Percentiles rank a stretch among this genome's conserved stretches.
Evolutionary conservation across 768 basidiomycete species (phyloP).

Genomic region (Rhodosporidiobolus odoratus): DNA sequence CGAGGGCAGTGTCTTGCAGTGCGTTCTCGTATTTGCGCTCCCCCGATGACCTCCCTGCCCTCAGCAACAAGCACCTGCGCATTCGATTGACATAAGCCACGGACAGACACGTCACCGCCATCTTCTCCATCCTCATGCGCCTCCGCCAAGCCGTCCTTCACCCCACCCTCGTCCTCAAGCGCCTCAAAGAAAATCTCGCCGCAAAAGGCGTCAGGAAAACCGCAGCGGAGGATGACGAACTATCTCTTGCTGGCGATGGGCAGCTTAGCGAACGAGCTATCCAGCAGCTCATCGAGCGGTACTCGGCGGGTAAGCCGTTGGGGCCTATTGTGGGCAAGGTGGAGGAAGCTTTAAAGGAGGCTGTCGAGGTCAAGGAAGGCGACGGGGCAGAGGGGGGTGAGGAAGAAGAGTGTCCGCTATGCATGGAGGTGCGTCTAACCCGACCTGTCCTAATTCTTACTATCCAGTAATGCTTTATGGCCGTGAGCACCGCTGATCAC

Average conservation of each 20-base stretch:
- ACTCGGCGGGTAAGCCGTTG: constrained; percentile 4
- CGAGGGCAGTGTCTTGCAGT: constrained; percentile 54
- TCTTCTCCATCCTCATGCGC: constrained; percentile 86
- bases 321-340: not conserved
- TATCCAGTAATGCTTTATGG: too few relatives aligned
- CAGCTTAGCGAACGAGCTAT: constrained; percentile 34
- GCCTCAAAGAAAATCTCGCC: constrained; percentile 68
- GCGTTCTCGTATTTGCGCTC: constrained; percentile 48
- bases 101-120: constrained; percentile 46
- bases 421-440: constrained; percentile 56
- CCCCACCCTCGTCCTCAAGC: constrained; percentile 68
- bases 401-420: constrained; percentile 71
- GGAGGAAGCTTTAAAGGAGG: constrained; percentile 53
- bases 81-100: not conserved
- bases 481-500: too few relatives aligned
- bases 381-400: constrained; percentile 45
- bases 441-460: constrained; percentile 43
- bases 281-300: constrained; percentile 35
- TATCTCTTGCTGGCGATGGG: constrained; percentile 37
- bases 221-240: not conserved
- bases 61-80: not conserved
- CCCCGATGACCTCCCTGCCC: too few relatives aligned
- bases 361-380: constrained; percentile 38
- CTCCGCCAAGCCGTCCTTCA: constrained; percentile 88
- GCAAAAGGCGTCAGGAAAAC: constrained; percentile 48